Percentiles rank a stretch among this genome's conserved stretches.
These are phyloP conservation scores for Suhomyces vadensis DNA, from an alignment of 805 yeast genomes.

Conservation along the genomic window DNA sequence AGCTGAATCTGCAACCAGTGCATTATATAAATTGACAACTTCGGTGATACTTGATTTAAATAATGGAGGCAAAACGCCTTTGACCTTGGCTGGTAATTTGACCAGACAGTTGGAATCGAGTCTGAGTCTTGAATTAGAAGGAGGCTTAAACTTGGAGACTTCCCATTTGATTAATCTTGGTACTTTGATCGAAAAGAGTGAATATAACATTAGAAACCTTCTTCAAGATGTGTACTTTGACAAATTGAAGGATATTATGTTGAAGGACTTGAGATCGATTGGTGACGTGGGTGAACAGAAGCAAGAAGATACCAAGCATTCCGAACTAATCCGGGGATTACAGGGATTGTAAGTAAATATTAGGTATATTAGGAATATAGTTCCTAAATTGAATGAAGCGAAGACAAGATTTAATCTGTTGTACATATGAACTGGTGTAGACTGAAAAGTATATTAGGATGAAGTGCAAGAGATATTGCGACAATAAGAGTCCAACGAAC, in stretches of 20 bases:
- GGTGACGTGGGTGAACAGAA: slow-evolving; percentile 35
- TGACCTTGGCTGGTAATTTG: slow-evolving; percentile 73
- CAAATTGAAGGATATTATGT: slow-evolving; percentile 82
- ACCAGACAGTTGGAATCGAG: slow-evolving; percentile 77
- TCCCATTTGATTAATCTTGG: slow-evolving; percentile 89
- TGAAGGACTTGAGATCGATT: slow-evolving; percentile 43
- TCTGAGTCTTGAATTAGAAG: slow-evolving; percentile 38
- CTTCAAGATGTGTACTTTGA: slow-evolving; percentile 94
- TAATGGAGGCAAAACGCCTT: slow-evolving; percentile 18
- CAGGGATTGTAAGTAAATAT: slow-evolving; percentile 34
- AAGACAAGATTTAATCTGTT: too few species aligned
- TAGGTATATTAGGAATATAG: too few species aligned
- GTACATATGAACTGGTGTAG: too few species aligned
- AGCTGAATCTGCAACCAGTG: slow-evolving; percentile 38
- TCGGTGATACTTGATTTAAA: slow-evolving; percentile 79
- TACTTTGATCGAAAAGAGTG: slow-evolving; percentile 80
- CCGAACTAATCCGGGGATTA: slow-evolving; percentile 41
- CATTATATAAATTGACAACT: slow-evolving; percentile 73
- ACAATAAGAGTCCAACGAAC: too few species aligned
- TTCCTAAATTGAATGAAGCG: too few species aligned
- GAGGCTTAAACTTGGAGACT: slow-evolving; percentile 43
- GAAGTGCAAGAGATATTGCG: too few species aligned
- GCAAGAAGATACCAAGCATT: slow-evolving; percentile 33
- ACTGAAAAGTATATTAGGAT: too few species aligned
- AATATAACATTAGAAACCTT: slow-evolving; percentile 80